Evolutionary conservation across 805 yeast species (phyloP).

Genomic region (Ogataea wickerhamii): DNA sequence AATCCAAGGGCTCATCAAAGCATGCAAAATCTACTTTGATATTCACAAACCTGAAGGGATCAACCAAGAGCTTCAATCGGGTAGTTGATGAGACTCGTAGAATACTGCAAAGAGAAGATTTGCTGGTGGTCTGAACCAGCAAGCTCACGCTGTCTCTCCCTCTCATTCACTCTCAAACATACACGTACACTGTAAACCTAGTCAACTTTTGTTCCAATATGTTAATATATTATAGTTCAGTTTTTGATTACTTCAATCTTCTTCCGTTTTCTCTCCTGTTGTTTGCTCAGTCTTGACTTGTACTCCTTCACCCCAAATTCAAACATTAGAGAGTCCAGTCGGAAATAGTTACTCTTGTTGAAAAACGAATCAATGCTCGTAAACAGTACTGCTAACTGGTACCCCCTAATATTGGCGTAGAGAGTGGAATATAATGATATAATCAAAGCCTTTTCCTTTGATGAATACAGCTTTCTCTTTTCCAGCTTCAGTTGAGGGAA

Average conservation of each 20-base stretch:
- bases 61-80: slow-evolving; percentile 56
- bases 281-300: not conserved
- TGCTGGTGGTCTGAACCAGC: slow-evolving; percentile 31
- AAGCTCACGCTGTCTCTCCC: too few species aligned
- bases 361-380: slow-evolving; percentile 20
- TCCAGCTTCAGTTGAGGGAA: slow-evolving; percentile 17
- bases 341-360: slow-evolving; percentile 20
- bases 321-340: slow-evolving; percentile 21
- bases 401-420: slow-evolving; percentile 20
- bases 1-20: slow-evolving; percentile 32
- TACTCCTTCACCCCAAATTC: slow-evolving; percentile 19
- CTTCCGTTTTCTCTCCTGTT: not conserved
- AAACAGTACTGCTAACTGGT: slow-evolving; percentile 18
- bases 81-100: slow-evolving; percentile 60
- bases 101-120: slow-evolving; percentile 63
- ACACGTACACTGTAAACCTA: not conserved
- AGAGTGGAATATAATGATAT: slow-evolving; percentile 8
- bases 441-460: not conserved
- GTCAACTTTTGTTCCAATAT: not conserved
- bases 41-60: slow-evolving; percentile 63
- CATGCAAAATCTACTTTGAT: slow-evolving; percentile 44
- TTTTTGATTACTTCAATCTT: too few species aligned
- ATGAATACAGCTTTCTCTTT: slow-evolving; percentile 1
- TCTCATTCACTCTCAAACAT: too few species aligned
- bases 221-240: too few species aligned